A percentile compares a stretch with the other conserved stretches of the same genome.
Evolutionary conservation across 179 eudicot genomes (phyloP).

Genomic region (Heliamphora ciliata): DNA sequence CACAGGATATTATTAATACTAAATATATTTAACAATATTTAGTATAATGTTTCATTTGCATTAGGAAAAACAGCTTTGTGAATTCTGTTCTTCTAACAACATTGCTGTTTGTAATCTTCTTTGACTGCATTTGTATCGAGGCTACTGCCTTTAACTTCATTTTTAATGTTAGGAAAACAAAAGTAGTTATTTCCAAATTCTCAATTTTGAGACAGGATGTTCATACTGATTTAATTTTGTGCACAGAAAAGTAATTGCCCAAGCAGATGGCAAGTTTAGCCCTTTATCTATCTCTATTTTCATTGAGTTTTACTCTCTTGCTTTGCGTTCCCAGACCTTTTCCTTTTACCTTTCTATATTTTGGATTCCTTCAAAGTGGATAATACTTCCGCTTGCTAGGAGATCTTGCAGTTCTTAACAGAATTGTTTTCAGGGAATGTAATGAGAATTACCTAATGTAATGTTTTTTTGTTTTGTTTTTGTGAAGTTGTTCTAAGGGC

Average conservation of each 20-base stretch:
- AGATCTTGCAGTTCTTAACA: neutral
- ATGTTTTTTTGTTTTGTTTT: neutral
- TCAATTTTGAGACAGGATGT: neutral
- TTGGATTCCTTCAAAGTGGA: neutral
- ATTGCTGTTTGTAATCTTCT: neutral
- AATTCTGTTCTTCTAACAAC: neutral
- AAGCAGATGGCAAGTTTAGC: neutral
- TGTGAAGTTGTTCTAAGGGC: neutral
- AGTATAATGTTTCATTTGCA: neutral
- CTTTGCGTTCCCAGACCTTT: neutral
- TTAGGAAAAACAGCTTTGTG: neutral
- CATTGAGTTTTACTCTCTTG: neutral
- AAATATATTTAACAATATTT: neutral
- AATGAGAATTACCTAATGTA: neutral
- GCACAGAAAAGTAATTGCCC: neutral
- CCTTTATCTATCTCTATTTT: neutral
- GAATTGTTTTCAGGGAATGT: neutral
- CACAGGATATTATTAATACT: too few relatives aligned
- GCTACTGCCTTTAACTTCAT: neutral
- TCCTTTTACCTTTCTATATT: neutral
- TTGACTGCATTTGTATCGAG: neutral
- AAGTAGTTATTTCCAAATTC: neutral
- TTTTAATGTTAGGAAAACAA: neutral
- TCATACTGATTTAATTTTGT: neutral
- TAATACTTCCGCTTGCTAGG: conserved; percentile 1